Evolutionary conservation across 306 rosid species (phyloP).

Genomic region (Pachyrhizus erosus): DNA sequence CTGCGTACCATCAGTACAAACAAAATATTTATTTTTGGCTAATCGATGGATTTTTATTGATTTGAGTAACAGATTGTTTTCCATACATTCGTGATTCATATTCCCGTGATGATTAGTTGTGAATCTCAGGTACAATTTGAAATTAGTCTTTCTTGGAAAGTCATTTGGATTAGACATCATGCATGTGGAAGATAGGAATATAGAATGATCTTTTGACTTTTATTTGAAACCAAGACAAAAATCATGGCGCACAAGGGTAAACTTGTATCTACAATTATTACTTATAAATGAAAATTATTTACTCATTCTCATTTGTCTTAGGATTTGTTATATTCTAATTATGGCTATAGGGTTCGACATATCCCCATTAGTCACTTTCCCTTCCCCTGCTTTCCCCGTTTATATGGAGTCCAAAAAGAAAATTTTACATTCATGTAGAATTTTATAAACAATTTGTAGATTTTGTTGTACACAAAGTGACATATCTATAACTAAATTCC

Average conservation of each 20-base stretch:
- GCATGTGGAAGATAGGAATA: neutral
- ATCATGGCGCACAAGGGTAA: constrained; percentile 8
- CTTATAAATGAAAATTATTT: neutral
- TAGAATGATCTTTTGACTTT: constrained; percentile 25
- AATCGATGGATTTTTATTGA: constrained; percentile 26
- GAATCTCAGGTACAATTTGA: constrained; percentile 35
- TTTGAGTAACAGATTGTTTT: constrained; percentile 33
- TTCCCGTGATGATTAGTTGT: constrained; percentile 45
- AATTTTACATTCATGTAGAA: neutral
- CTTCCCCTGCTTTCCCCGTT: constrained; percentile 11
- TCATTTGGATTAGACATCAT: constrained; percentile 13
- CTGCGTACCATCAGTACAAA: neutral
- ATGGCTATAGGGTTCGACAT: neutral
- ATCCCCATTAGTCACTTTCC: neutral
- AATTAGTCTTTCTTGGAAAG: constrained; percentile 27
- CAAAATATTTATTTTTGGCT: neutral
- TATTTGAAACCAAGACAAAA: constrained; percentile 4
- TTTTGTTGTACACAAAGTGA: constrained; percentile 22
- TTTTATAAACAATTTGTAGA: neutral
- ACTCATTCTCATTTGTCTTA: neutral
- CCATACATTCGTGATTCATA: constrained; percentile 40
- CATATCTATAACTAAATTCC: constrained; percentile 21
- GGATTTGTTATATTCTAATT: constrained; percentile 9
- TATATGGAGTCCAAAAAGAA: neutral
- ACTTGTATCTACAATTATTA: neutral